These are phyloP conservation scores for Bacterosira constricta DNA, from an alignment of 108 stramenopile species.

Conservation along the genomic window DNA sequence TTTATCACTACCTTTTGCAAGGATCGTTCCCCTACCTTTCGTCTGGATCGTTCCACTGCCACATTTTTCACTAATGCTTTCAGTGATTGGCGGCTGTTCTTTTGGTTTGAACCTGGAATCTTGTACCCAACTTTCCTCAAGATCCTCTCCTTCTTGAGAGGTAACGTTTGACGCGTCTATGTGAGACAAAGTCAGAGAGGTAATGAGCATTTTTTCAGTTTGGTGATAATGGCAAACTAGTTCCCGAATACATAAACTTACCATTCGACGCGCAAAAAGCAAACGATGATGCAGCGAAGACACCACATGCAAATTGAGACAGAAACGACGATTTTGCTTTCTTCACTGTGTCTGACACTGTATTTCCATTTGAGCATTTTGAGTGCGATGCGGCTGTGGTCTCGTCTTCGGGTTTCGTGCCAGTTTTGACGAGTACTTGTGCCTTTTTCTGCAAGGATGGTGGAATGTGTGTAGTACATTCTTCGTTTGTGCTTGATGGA, in stretches of 20 bases:
- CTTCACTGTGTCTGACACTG: constrained; percentile 1
- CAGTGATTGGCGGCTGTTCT: background rate
- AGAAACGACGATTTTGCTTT: constrained; percentile 17
- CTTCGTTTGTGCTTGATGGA: constrained; percentile 14
- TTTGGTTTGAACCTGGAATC: background rate
- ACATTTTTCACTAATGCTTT: background rate
- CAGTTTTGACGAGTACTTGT: constrained; percentile 6
- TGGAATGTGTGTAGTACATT: constrained; percentile 8
- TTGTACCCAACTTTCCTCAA: background rate
- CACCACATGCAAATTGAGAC: constrained; percentile 30
- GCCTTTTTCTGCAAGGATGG: constrained; percentile 20
- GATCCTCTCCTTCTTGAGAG: background rate
- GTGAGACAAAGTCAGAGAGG: background rate
- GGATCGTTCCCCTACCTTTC: background rate
- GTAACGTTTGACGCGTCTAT: background rate
- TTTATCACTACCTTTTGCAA: background rate
- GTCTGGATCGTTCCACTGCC: background rate
- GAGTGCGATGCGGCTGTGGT: background rate
- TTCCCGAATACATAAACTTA: background rate
- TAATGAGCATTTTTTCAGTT: background rate
- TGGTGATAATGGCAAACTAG: background rate
- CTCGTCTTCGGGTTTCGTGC: background rate
- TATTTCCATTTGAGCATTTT: background rate
- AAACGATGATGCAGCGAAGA: constrained; percentile 44
- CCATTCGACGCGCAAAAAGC: constrained; percentile 37